A percentile compares a stretch with the other conserved stretches of the same genome.
Conservation (phyloP, 768 basidiomycete genomes). For the Termitomyces sp. region DNA sequence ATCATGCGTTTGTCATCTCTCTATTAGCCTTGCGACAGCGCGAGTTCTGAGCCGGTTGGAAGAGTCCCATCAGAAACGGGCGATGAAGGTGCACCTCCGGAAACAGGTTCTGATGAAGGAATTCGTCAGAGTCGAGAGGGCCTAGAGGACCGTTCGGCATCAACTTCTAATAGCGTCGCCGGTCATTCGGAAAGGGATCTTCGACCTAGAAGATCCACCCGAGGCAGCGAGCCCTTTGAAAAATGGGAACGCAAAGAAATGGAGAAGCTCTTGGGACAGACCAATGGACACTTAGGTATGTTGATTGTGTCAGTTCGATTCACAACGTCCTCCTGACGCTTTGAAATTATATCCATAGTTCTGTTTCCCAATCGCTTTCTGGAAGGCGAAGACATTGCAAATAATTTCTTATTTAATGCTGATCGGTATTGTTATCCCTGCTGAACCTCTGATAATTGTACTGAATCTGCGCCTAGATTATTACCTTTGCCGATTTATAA, state of each 20-base stretch:
- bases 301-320: background rate
- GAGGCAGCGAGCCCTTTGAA: constrained; percentile 67
- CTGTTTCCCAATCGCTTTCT: constrained; percentile 81
- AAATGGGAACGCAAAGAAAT: constrained; percentile 85
- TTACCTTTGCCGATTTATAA: constrained; percentile 73
- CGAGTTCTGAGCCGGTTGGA: constrained; percentile 38
- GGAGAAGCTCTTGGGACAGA: constrained; percentile 71
- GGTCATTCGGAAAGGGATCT: constrained; percentile 30
- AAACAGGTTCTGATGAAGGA: constrained; percentile 20
- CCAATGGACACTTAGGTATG: constrained; percentile 83
- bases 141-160: constrained; percentile 21
- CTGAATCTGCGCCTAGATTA: constrained; percentile 32
- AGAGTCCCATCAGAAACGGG: constrained; percentile 55
- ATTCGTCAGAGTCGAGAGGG: constrained; percentile 23
- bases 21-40: constrained; percentile 40
- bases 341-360: constrained; percentile 39
- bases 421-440: constrained; percentile 54
- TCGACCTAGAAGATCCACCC: constrained; percentile 30
- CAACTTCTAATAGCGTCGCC: constrained; percentile 17
- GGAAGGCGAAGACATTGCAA: constrained; percentile 87
- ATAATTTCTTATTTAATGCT: constrained; percentile 91
- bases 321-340: background rate
- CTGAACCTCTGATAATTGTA: constrained; percentile 6
- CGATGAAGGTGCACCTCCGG: constrained; percentile 29
- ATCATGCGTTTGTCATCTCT: background rate